Conservation (phyloP, 225 moss, liverwort and hornwort genomes). For the Physcomitrium patens region DNA sequence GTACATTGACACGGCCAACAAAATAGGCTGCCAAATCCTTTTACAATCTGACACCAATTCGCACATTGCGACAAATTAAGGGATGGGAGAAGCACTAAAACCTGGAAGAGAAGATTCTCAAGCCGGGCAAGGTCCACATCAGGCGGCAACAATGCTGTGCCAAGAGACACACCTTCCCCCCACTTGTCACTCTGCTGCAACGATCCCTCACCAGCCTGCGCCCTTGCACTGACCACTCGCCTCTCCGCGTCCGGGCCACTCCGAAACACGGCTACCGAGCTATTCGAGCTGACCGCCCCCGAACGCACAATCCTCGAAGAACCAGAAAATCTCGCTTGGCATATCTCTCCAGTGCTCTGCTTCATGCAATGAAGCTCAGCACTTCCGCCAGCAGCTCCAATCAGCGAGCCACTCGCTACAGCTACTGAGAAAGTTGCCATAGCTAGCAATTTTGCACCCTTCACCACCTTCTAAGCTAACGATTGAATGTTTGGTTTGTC, state of each 20-base stretch:
- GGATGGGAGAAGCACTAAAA: background rate
- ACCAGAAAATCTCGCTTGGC: conserved; percentile 21
- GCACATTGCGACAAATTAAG: background rate
- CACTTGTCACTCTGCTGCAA: conserved; percentile 53
- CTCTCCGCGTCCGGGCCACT: background rate
- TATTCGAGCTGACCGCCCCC: conserved; percentile 9
- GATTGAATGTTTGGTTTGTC: background rate
- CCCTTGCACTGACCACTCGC: conserved; percentile 23
- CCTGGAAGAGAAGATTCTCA: conserved; percentile 84
- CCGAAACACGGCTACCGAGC: background rate
- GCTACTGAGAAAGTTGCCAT: conserved; percentile 36
- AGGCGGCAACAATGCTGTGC: conserved; percentile 78
- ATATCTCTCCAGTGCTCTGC: background rate
- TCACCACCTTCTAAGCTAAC: too few relatives aligned
- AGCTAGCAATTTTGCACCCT: conserved; percentile 3
- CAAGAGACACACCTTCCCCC: conserved; percentile 79
- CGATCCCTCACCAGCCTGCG: conserved; percentile 41
- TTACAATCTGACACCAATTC: background rate
- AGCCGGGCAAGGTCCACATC: conserved; percentile 76
- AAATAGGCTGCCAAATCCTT: background rate
- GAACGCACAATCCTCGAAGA: conserved; percentile 19
- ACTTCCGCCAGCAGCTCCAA: conserved; percentile 23
- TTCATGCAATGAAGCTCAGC: background rate
- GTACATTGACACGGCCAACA: background rate
- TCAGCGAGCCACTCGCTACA: conserved; percentile 10